Evolutionary conservation across 768 basidiomycete species (phyloP).

Genomic region (Roridomyces roridus): DNA sequence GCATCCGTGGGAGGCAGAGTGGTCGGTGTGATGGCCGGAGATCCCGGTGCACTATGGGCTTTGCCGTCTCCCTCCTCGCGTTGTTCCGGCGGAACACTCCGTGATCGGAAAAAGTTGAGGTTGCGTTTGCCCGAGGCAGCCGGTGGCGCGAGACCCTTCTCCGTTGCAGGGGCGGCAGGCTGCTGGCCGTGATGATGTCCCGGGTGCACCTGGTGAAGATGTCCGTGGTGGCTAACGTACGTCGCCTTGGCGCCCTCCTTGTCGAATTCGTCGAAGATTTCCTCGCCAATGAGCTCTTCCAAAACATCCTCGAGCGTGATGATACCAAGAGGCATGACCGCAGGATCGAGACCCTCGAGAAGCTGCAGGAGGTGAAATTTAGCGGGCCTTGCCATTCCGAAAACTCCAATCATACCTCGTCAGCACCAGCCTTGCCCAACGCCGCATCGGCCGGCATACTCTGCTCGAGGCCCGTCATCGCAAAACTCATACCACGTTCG

Average conservation of each 20-base stretch:
- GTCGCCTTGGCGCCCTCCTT: slow-evolving; percentile 51
- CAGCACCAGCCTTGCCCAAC: slow-evolving; percentile 58
- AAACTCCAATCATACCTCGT: slow-evolving; percentile 44
- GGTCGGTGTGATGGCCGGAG: neutral
- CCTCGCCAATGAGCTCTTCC: slow-evolving; percentile 77
- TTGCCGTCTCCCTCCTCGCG: slow-evolving; percentile 27
- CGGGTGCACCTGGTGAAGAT: too few species aligned
- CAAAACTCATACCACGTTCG: slow-evolving; percentile 18
- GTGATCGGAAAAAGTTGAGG: slow-evolving; percentile 43
- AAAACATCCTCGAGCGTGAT: slow-evolving; percentile 77
- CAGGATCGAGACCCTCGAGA: slow-evolving; percentile 63
- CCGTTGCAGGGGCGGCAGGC: slow-evolving; percentile 18
- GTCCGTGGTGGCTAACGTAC: slow-evolving; percentile 42
- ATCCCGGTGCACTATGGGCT: slow-evolving; percentile 7
- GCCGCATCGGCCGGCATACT: slow-evolving; percentile 75
- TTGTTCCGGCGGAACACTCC: slow-evolving; percentile 44
- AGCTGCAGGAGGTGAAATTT: slow-evolving; percentile 41
- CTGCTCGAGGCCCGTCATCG: slow-evolving; percentile 54
- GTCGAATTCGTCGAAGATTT: slow-evolving; percentile 76
- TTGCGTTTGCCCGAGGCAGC: slow-evolving; percentile 27
- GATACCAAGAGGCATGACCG: slow-evolving; percentile 70
- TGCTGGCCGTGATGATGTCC: slow-evolving; percentile 18
- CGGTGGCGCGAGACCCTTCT: slow-evolving; percentile 32
- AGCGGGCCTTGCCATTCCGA: neutral
- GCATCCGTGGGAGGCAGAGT: neutral